These are phyloP conservation scores for Voacanga thouarsii DNA, from an alignment of 257 asterid species.

Conservation along the genomic window DNA sequence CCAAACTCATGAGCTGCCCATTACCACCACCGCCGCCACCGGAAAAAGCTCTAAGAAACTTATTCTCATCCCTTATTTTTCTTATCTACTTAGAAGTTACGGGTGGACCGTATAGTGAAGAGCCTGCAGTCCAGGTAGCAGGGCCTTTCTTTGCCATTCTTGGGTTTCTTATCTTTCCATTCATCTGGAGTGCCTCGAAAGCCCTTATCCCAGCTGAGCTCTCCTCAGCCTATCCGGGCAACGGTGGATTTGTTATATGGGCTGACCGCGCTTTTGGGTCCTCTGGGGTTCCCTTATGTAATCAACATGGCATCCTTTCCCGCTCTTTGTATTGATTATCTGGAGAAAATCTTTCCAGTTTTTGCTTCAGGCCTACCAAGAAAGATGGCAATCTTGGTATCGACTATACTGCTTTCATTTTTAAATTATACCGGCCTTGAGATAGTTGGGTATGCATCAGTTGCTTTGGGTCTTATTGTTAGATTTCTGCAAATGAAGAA, in stretches of 20 bases:
- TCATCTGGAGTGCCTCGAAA: constrained; percentile 82
- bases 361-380: constrained; percentile 46
- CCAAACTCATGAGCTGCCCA: constrained; percentile 19
- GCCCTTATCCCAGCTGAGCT: constrained; percentile 89
- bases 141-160: constrained; percentile 76
- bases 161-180: constrained; percentile 81
- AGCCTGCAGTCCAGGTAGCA: constrained; percentile 83
- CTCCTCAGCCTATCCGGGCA: constrained; percentile 74
- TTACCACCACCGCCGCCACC: constrained; percentile 19
- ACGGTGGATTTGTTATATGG: constrained; percentile 90
- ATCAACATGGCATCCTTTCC: constrained; percentile 79
- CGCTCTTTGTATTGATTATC: constrained; percentile 52
- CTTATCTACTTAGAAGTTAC: constrained; percentile 86
- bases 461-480: constrained; percentile 56
- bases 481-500: too few relatives aligned
- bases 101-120: constrained; percentile 92
- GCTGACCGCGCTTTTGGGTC: constrained; percentile 86
- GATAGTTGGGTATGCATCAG: constrained; percentile 65
- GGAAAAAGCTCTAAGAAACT: constrained; percentile 38
- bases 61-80: constrained; percentile 67
- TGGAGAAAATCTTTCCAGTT: constrained; percentile 52
- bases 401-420: constrained; percentile 35
- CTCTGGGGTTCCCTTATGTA: constrained; percentile 71
- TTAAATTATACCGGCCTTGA: constrained; percentile 60
- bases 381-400: constrained; percentile 40